Percentiles rank a stretch among this genome's conserved stretches.
Evolutionary conservation across 805 yeast genomes (phyloP).

Genomic region (Candida lessepsii): DNA sequence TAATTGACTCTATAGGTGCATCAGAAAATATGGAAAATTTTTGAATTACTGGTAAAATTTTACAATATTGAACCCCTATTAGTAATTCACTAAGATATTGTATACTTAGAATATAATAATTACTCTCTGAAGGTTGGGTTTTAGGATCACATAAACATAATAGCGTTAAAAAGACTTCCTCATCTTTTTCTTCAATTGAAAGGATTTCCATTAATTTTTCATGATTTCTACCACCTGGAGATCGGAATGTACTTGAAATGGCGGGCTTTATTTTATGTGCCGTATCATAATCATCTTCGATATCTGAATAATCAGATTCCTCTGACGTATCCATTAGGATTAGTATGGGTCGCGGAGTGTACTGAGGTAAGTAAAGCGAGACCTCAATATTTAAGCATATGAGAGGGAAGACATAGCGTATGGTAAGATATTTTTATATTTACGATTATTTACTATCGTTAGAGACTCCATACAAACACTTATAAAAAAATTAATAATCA

Average conservation of each 20-base stretch:
- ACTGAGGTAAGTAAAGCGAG: not conserved
- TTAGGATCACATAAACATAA: slow-evolving; percentile 53
- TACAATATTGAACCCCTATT: slow-evolving; percentile 7
- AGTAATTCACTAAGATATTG: slow-evolving; percentile 8
- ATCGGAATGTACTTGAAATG: slow-evolving; percentile 5
- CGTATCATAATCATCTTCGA: slow-evolving; percentile 1
- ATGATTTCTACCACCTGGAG: slow-evolving; percentile 16
- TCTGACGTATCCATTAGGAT: not conserved
- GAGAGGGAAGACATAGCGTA: not conserved
- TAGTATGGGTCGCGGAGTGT: not conserved
- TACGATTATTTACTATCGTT: no score
- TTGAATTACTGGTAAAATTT: not conserved
- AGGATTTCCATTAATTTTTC: slow-evolving; percentile 16
- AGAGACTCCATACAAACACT: no score
- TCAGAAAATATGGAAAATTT: no score
- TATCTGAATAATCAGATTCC: slow-evolving; percentile 8
- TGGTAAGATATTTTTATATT: no score
- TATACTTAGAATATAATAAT: slow-evolving; percentile 5
- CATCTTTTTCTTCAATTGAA: slow-evolving; percentile 17
- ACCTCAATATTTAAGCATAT: not conserved
- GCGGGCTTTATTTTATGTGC: slow-evolving; percentile 5
- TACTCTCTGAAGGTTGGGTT: slow-evolving; percentile 52
- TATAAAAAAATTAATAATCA: no score
- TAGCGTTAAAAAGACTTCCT: slow-evolving; percentile 18
- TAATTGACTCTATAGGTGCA: slow-evolving; percentile 31